Evolutionary conservation across 495 filamentous ascomycete species (phyloP).

Genomic region (Hypoxylon lenormandii): DNA sequence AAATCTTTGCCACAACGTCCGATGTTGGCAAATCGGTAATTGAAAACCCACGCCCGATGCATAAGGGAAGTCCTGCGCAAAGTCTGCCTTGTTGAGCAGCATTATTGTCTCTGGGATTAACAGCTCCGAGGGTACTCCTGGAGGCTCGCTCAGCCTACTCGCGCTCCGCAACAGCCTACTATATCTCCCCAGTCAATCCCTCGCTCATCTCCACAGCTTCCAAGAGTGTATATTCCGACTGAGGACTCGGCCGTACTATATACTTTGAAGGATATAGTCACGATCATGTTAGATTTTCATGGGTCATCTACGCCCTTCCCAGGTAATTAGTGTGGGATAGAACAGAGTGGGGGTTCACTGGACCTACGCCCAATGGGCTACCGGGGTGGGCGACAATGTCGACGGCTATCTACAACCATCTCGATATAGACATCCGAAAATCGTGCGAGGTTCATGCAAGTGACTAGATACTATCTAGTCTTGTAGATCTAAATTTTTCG

Average conservation of each 20-base stretch:
- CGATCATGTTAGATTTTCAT: neutral
- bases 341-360: no score
- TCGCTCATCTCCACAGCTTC: neutral
- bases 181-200: constrained; percentile 24
- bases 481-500: no score
- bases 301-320: neutral
- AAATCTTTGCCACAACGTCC: constrained; percentile 62
- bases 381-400: neutral
- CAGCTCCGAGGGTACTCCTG: constrained; percentile 64
- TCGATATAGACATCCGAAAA: neutral
- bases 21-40: constrained; percentile 66
- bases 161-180: constrained; percentile 53
- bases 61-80: constrained; percentile 57
- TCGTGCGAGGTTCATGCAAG: neutral
- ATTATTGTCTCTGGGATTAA: constrained; percentile 32
- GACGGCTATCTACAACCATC: neutral
- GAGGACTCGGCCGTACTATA: neutral
- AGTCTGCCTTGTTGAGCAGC: neutral
- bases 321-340: neutral
- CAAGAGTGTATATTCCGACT: no score
- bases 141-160: constrained; percentile 62
- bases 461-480: neutral
- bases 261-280: neutral
- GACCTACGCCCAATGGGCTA: no score
- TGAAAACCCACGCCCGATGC: constrained; percentile 64